Evolutionary conservation across 257 asterid species (phyloP), one percentile per base, ranked within the genome.

Genomic region (Ilex aquifolium): DNA sequence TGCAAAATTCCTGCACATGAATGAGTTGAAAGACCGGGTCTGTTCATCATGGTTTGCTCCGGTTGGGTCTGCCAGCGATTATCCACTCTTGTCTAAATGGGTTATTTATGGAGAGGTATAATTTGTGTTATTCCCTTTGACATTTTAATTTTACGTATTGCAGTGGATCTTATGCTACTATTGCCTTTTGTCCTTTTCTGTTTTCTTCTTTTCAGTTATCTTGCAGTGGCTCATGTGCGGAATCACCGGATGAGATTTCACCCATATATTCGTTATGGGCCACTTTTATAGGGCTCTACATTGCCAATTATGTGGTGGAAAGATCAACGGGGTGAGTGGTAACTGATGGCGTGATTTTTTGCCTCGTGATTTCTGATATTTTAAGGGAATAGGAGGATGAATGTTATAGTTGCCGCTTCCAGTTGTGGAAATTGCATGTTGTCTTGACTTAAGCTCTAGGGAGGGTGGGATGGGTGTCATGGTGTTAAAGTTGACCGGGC

Each of bases 21-120:
- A 86, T 73, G 82, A 93, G 81, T 80, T 87, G 64, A 93, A 87
- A 78, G 89, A 90, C 48, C 95, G 87, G 78, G 95, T 90, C 51
- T 93, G 99, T 79, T 73, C 80, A 59, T 90, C 97, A 48, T 93
- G 99, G 99, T 93, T 93, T 83, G 99, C 99, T 36, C 97, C 99
- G 12, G 99, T 93, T 75, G 99, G 99, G 54, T 93, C 97, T 44
- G 99, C 96, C 32, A 86, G 79, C 67, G 99, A 93, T 76, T 93
- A 87, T 77, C 99, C 99, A n/a, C 81, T 93, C 59, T 73, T 84
- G 70, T 90, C 99, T 63, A 87, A 87, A 65, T 93, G 97, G 97
- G 97, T 88, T 67, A 87, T 93, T 60, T 93, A 93, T 75, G 99
- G 99, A 57, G 97, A 93, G 95, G 97, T 93, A 79, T 72, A 74